Percentiles rank a stretch among this genome's conserved stretches.
Evolutionary conservation across 495 filamentous ascomycete genomes (phyloP).

Genomic region (Penicillium bovifimosum): DNA sequence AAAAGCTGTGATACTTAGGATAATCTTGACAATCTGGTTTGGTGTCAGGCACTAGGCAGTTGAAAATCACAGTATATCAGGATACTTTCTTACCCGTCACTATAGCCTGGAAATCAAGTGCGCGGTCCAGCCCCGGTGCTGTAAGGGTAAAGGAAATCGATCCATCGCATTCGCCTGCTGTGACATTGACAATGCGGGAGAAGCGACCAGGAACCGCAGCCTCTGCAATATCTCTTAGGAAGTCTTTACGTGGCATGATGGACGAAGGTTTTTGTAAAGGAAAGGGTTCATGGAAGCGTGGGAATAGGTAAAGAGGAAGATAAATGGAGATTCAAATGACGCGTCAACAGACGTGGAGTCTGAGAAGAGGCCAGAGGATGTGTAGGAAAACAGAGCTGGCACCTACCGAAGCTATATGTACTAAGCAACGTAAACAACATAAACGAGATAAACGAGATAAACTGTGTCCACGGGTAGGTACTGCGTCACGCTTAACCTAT

Average conservation of each 20-base stretch:
- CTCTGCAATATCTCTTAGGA: conserved; percentile 46
- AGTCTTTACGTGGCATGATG: conserved; percentile 53
- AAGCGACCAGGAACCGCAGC: conserved; percentile 29
- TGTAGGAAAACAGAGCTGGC: no score
- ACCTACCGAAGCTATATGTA: no score
- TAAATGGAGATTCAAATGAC: no score
- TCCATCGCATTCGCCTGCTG: conserved; percentile 55
- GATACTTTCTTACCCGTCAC: conserved; percentile 42
- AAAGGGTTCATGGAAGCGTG: no score
- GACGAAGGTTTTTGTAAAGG: not conserved
- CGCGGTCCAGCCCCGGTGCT: conserved; percentile 11
- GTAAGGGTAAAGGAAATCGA: conserved; percentile 53
- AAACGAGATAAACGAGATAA: no score
- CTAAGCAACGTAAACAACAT: no score
- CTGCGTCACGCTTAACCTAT: no score
- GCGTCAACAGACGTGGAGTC: no score
- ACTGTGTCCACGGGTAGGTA: no score
- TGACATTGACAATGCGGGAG: conserved; percentile 41
- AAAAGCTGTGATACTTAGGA: conserved; percentile 54
- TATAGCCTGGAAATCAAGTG: conserved; percentile 48
- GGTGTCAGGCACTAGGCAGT: conserved; percentile 3
- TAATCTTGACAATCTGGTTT: conserved; percentile 57
- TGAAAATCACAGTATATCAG: conserved; percentile 9
- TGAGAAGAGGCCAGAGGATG: no score
- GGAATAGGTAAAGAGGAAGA: no score